These are phyloP conservation scores for Chalciporus sphaerocephalus DNA, from an alignment of 768 basidiomycete species.

Conservation along the genomic window DNA sequence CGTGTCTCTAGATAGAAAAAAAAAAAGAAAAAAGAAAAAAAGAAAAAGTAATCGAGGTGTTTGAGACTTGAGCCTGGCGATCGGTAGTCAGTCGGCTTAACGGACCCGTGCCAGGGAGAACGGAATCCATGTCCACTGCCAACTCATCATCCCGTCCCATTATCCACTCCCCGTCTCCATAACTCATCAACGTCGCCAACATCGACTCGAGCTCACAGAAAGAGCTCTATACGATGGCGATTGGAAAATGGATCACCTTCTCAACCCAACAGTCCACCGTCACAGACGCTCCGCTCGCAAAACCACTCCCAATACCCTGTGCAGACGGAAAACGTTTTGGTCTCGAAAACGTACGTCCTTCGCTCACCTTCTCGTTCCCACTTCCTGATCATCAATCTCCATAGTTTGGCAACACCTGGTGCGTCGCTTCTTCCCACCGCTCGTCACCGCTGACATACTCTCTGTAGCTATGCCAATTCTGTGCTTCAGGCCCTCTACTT, in stretches of 20 bases:
- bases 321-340: slow-evolving; percentile 89
- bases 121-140: slow-evolving; percentile 19
- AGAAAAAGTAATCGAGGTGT: too few species aligned
- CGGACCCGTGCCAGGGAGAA: slow-evolving; percentile 12
- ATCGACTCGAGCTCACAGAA: not conserved
- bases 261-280: slow-evolving; percentile 20
- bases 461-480: slow-evolving; percentile 90
- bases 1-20: too few species aligned
- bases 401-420: slow-evolving; percentile 98
- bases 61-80: too few species aligned
- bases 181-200: slow-evolving; percentile 1
- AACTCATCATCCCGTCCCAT: slow-evolving; percentile 14
- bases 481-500: slow-evolving; percentile 96
- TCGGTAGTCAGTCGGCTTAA: slow-evolving; percentile 1
- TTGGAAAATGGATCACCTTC: slow-evolving; percentile 40
- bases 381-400: slow-evolving; percentile 7
- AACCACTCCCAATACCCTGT: slow-evolving; percentile 39
- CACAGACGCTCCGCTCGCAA: slow-evolving; percentile 25
- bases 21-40: not conserved
- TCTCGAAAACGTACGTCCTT: slow-evolving; percentile 83
- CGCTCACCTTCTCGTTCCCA: slow-evolving; percentile 1
- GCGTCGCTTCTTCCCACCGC: slow-evolving; percentile 7
- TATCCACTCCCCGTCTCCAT: not conserved
- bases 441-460: slow-evolving; percentile 18
- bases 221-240: slow-evolving; percentile 26